Evolutionary conservation across 2,329 filamentous ascomycete species (phyloP), one percentile per base, ranked within the genome.

Genomic region (Sarocladiaceae sp.): DNA sequence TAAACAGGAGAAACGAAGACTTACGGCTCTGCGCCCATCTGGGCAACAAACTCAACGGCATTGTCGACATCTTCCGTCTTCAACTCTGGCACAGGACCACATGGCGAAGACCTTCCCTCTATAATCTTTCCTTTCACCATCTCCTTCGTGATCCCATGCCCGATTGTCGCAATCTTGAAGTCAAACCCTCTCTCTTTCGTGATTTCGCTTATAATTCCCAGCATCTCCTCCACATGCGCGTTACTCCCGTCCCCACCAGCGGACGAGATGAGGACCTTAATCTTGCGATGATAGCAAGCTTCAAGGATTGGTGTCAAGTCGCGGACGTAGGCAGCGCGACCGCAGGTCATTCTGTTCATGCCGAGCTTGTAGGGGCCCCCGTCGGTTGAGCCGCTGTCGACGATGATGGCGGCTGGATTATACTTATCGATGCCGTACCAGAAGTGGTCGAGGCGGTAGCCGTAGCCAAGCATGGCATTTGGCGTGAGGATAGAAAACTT

Each of bases 211-310:
- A 70, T 56, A 26, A 70, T 64, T 1, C 58, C 58, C 1, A 65
- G 31, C 52, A 68, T 63, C 34, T 62, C 60, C 11, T 60, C 50
- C 2, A 72, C 67, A 50, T 70, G 67, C 3, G 47, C 54, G 43
- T 66, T 59, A 21, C 50, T 53, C 13, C 53, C 55, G 61, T 68
- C 67, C 1, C 68, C 68, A 2, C 68, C 67, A 1, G 56, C 66
- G 2, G 66, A 69, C 2, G 59, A 53, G 3, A 69, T 63, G 12
- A 55, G 32, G 15, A 56, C 46, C 40, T 55, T 55, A 45, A 54
- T 48, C 37, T 52, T 53, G 33, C 51, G 40, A n/a, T 55, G 50
- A 19, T 49, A 47, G 35, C 52, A 31, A 41, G 57, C 53, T 37
- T 48, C 19, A 54, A 55, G 13, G 58, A 55, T 35, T 29, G 57